Evolutionary conservation across 768 basidiomycete species (phyloP).

Genomic region (Russula dissimulans): DNA sequence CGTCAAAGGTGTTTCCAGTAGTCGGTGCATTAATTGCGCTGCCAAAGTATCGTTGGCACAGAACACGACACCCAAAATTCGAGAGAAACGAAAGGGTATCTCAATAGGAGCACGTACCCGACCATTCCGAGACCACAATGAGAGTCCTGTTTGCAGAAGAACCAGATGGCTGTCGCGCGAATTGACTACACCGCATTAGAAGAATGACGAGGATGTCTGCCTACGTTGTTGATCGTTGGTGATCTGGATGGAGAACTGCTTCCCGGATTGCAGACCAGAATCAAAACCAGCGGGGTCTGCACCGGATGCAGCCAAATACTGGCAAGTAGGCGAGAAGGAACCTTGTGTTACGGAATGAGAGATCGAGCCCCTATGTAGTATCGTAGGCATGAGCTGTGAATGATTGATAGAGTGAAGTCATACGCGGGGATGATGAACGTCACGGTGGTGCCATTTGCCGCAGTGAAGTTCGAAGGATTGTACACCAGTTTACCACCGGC

Average conservation of each 20-base stretch:
- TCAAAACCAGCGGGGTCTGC: constrained; percentile 37
- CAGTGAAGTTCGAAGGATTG: constrained; percentile 38
- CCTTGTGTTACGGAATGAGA: constrained; percentile 29
- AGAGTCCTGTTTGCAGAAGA: constrained; percentile 39
- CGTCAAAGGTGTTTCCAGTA: constrained; percentile 35
- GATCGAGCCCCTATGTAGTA: constrained; percentile 2
- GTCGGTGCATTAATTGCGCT: constrained; percentile 40
- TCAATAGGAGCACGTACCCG: constrained; percentile 23
- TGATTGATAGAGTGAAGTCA: background rate
- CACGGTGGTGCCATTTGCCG: constrained; percentile 40
- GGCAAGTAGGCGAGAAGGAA: constrained; percentile 24
- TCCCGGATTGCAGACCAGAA: constrained; percentile 36
- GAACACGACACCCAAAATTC: background rate
- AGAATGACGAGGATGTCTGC: constrained; percentile 15
- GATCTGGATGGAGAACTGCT: constrained; percentile 40
- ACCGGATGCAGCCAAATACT: constrained; percentile 35
- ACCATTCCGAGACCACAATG: constrained; percentile 50
- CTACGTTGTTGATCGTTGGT: constrained; percentile 39
- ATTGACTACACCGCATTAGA: background rate
- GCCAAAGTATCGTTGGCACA: background rate
- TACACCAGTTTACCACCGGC: constrained; percentile 32
- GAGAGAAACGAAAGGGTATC: too few relatives aligned
- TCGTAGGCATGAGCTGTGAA: background rate
- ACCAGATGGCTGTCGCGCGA: constrained; percentile 40
- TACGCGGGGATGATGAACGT: constrained; percentile 47